A percentile compares a stretch with the other conserved stretches of the same genome.
Conservation (phyloP, 2,329 filamentous ascomycete species). For the Fusarium proliferatum region DNA sequence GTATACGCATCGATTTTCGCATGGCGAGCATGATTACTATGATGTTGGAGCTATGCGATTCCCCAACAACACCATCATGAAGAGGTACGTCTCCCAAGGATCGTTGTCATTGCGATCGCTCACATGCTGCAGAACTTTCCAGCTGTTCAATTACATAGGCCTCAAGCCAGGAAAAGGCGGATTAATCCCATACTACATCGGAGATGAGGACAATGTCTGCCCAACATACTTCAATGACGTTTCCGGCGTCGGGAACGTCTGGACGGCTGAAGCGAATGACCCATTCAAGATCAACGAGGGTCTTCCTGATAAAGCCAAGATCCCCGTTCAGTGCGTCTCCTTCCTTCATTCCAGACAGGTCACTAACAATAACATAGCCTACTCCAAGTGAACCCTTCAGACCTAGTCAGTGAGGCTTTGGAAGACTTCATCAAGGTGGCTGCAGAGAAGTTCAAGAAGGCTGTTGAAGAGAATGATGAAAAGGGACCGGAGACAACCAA, state of each 20-base stretch:
- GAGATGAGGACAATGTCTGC: neutral
- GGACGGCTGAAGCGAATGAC: neutral
- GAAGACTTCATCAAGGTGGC: neutral
- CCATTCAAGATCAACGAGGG: slow-evolving; percentile 24
- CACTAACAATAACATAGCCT: neutral
- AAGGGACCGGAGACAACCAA: neutral
- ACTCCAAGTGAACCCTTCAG: neutral
- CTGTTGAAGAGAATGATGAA: neutral
- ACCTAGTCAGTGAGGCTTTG: slow-evolving; percentile 3
- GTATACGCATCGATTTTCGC: slow-evolving; percentile 50
- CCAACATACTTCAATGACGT: slow-evolving; percentile 34
- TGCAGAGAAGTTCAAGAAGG: neutral
- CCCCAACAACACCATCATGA: slow-evolving; percentile 48
- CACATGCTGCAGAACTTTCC: slow-evolving; percentile 18
- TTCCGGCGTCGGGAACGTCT: neutral
- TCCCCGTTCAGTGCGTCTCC: neutral
- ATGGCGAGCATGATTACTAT: slow-evolving; percentile 34
- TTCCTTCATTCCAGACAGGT: rapidly evolving
- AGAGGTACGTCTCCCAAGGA: slow-evolving; percentile 5
- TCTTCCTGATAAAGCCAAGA: slow-evolving; percentile 1
- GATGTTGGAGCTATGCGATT: slow-evolving; percentile 57
- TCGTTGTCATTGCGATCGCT: neutral
- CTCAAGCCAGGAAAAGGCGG: slow-evolving; percentile 10
- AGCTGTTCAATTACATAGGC: slow-evolving; percentile 32
- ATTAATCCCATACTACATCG: slow-evolving; percentile 35